Percentiles rank a stretch among this genome's conserved stretches.
Evolutionary conservation across 1,284 basidiomycete genomes (phyloP).

Genomic region (Pseudozyma thailandica): DNA sequence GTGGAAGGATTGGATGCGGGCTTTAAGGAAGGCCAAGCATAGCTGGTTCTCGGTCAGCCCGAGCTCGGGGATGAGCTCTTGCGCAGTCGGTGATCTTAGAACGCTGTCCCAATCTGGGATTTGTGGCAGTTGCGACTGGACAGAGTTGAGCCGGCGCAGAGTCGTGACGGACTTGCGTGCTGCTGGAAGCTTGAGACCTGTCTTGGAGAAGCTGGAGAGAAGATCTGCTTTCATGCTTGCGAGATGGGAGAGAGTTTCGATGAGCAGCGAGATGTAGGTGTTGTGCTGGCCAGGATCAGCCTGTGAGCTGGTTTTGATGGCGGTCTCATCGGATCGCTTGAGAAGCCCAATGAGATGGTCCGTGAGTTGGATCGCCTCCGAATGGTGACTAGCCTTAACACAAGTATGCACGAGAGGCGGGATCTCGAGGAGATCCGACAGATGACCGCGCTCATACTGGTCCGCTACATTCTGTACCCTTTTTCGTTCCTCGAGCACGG

Average conservation of each 20-base stretch:
- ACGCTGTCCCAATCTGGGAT: conserved; percentile 13
- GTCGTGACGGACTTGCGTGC: conserved; percentile 88
- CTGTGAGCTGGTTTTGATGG: no score
- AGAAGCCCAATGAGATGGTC: conserved; percentile 74
- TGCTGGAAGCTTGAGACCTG: conserved; percentile 82
- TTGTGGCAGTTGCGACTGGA: conserved; percentile 14
- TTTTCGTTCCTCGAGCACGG: conserved; percentile 22
- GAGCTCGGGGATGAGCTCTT: conserved; percentile 11
- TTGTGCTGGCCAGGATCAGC: conserved; percentile 7
- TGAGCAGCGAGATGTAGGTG: conserved; percentile 75
- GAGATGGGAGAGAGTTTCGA: conserved; percentile 79
- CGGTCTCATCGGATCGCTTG: not conserved
- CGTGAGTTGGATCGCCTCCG: conserved; percentile 85
- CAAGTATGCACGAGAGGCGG: conserved; percentile 90
- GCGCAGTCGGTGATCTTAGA: not conserved
- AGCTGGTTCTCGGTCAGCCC: conserved; percentile 75
- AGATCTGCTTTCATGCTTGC: conserved; percentile 74
- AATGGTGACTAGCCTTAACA: conserved; percentile 87
- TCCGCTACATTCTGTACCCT: conserved; percentile 35
- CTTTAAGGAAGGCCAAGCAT: conserved; percentile 77
- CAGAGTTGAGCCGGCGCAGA: conserved; percentile 78
- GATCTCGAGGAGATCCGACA: conserved; percentile 87
- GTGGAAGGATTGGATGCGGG: conserved; percentile 73
- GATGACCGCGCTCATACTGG: conserved; percentile 78
- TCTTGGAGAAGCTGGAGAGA: conserved; percentile 80